Evolutionary conservation across 2,329 filamentous ascomycete genomes (phyloP).

Genomic region (Pestalotiopsis sp.): DNA sequence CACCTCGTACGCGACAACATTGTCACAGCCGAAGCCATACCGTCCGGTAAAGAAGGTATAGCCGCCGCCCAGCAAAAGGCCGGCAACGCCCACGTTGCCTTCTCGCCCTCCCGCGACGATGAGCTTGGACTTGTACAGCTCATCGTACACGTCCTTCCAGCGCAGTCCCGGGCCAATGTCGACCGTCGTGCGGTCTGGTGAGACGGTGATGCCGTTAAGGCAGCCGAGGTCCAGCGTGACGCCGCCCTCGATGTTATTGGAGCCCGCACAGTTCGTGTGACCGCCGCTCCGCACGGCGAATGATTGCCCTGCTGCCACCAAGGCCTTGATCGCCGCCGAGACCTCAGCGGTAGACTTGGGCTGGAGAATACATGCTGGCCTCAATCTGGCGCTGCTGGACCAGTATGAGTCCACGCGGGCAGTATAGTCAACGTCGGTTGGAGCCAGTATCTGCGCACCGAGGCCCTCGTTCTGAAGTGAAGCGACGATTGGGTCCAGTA

Average conservation of each 20-base stretch:
- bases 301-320: background rate
- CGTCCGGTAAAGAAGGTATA: slow-evolving; percentile 16
- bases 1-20: slow-evolving; percentile 7
- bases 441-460: background rate
- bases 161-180: background rate
- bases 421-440: background rate
- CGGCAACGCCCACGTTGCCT: slow-evolving; percentile 19
- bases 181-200: background rate
- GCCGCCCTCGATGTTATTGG: slow-evolving; percentile 8
- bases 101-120: slow-evolving; percentile 2
- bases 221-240: slow-evolving; percentile 3
- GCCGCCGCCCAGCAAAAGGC: slow-evolving; percentile 18
- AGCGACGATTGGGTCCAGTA: background rate
- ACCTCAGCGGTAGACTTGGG: background rate
- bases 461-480: background rate
- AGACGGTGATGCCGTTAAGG: background rate
- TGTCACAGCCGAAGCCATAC: slow-evolving; percentile 12
- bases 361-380: slow-evolving; percentile 1
- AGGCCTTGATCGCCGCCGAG: background rate
- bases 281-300: slow-evolving; percentile 5
- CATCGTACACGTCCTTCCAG: slow-evolving; percentile 1
- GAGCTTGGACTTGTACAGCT: background rate
- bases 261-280: slow-evolving; percentile 10
- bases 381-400: slow-evolving; percentile 10
- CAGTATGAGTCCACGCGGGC: slow-evolving; percentile 10